Evolutionary conservation across 805 yeast species (phyloP).

Genomic region (Saturnispora kantuleensis): DNA sequence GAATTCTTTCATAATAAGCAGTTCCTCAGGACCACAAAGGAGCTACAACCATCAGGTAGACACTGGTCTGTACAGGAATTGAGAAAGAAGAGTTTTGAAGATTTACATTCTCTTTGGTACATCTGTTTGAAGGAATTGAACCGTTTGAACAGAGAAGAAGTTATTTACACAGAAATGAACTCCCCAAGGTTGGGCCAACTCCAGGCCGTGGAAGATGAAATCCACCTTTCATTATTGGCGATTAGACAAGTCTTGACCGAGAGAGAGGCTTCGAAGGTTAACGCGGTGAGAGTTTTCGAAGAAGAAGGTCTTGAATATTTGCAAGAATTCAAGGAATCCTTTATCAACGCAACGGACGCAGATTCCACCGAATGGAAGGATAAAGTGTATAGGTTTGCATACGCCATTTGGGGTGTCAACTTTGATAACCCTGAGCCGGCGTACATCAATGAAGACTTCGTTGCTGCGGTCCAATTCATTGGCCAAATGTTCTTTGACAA

Average conservation of each 20-base stretch:
- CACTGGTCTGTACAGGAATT: slow-evolving; percentile 85
- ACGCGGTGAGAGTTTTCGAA: slow-evolving; percentile 40
- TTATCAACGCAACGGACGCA: slow-evolving; percentile 45
- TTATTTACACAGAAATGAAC: slow-evolving; percentile 38
- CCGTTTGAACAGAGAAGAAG: slow-evolving; percentile 62
- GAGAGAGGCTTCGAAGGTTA: slow-evolving; percentile 61
- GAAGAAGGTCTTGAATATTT: slow-evolving; percentile 39
- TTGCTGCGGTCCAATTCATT: slow-evolving; percentile 57
- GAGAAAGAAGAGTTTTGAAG: slow-evolving; percentile 85
- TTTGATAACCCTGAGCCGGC: slow-evolving; percentile 54
- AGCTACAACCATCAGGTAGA: slow-evolving; percentile 47
- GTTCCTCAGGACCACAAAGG: slow-evolving; percentile 50
- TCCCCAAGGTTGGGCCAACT: slow-evolving; percentile 19
- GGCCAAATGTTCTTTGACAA: slow-evolving; percentile 59
- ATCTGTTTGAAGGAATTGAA: slow-evolving; percentile 77
- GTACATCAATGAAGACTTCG: slow-evolving; percentile 46
- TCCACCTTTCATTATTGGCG: slow-evolving; percentile 60
- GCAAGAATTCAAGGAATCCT: slow-evolving; percentile 46
- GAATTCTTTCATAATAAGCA: slow-evolving; percentile 66
- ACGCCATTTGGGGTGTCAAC: slow-evolving; percentile 75
- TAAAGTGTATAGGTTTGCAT: slow-evolving; percentile 67
- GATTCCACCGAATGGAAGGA: slow-evolving; percentile 52
- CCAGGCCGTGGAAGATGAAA: slow-evolving; percentile 27
- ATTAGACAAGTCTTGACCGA: slow-evolving; percentile 84
- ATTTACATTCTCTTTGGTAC: slow-evolving; percentile 88